A percentile compares a stretch with the other conserved stretches of the same genome.
Evolutionary conservation across 1,284 basidiomycete species (phyloP).

Genomic region (Papiliotrema fonsecae): DNA sequence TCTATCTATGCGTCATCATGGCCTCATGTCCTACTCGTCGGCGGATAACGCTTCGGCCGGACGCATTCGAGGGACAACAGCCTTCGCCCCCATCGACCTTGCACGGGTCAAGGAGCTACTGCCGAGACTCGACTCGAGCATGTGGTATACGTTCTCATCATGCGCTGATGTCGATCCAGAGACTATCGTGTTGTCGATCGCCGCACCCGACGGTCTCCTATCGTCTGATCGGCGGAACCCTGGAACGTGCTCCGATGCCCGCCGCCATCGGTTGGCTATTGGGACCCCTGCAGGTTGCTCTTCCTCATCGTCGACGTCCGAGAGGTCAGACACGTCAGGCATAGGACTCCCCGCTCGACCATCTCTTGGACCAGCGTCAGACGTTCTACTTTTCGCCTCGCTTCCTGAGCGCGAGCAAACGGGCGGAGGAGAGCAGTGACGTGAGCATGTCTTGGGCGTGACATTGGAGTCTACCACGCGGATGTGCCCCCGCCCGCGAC

Average conservation of each 20-base stretch:
- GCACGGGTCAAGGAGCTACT: neutral
- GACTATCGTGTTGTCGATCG: neutral
- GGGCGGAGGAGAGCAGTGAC: conserved; percentile 38
- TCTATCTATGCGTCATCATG: no score
- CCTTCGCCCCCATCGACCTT: neutral
- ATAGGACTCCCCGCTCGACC: conserved; percentile 37
- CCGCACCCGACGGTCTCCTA: neutral
- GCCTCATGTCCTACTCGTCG: no score
- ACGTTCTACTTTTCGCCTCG: conserved; percentile 8
- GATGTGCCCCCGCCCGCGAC: conserved; percentile 36
- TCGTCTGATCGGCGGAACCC: conserved; percentile 14
- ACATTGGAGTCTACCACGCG: conserved; percentile 21
- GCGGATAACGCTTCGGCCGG: no score
- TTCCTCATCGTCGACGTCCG: conserved; percentile 52
- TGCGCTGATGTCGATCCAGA: neutral
- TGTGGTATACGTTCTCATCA: neutral
- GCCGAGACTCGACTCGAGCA: neutral
- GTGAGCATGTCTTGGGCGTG: conserved; percentile 21
- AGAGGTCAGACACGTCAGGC: conserved; percentile 54
- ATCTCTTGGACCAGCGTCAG: conserved; percentile 33
- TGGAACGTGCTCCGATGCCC: conserved; percentile 35
- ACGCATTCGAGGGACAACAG: no score
- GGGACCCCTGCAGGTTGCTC: conserved; percentile 12
- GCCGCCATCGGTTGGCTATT: conserved; percentile 8
- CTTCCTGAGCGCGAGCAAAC: conserved; percentile 15